Evolutionary conservation across 2,329 filamentous ascomycete genomes (phyloP), one percentile per base, ranked within the genome.

Genomic region (Plenodomus biglobosus): DNA sequence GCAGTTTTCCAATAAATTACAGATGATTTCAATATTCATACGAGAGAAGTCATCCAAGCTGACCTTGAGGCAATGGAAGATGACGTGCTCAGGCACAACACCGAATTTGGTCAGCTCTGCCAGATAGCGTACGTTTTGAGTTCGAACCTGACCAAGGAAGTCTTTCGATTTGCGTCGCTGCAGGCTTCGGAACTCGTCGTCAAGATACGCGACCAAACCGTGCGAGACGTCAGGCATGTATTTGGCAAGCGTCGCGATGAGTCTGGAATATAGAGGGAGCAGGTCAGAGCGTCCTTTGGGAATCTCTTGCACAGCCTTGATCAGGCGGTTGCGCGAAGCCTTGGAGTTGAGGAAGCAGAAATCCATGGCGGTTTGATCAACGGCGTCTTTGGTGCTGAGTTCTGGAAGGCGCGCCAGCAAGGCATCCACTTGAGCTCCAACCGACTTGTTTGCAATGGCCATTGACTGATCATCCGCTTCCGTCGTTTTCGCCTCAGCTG

Each of bases 301-400:
- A 13, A 97, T 87, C 58, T 99, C 94, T 39, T 95, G 92, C 38
- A 99, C 78, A 22, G 91, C 89, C 72, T 96, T 97, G 68, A 97
- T 81, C 2, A 99, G 81, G 40, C 94, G 84, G 70, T 99, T 99
- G 24, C 95, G 85, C 0, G 95, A 99, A 8, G 94, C 94, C 68
- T 99, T 99, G 1, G 94, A 99, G 70, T 99, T 99, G 50, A 99
- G 79, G 65, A 96, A 99, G 74, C 94, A 97, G 68, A 99, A 99
- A 65, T 97, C 92, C 53, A 96, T 87, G 7, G 95, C 94, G 39
- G 89, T 85, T 69, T 96, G 87, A 66, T 99, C 94, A 45, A 96
- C 90, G 42, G 85, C 79, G 42, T 99, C 95, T 67, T 96, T 97
- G 65, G 83, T 92, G 32, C 89, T 92, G 43, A 99, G 77, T 52